Evolutionary conservation across 345 rosid species (phyloP).

Genomic region (Geranium brycei): DNA sequence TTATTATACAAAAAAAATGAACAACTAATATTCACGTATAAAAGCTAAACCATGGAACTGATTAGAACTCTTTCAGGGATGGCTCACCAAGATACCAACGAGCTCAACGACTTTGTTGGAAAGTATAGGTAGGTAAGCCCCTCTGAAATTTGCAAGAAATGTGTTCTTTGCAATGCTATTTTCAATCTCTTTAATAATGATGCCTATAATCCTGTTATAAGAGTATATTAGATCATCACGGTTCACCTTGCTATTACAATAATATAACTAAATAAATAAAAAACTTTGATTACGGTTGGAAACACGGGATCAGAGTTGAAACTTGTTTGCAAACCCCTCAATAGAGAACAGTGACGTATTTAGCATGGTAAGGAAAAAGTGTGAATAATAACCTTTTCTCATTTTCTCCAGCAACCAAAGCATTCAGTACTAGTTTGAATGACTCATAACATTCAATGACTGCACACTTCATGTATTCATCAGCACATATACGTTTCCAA

Average conservation of each 20-base stretch:
- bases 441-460: conserved; percentile 96
- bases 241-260: neutral
- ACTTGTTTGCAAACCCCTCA: neutral
- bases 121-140: conserved; percentile 60
- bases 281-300: neutral
- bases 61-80: conserved; percentile 1
- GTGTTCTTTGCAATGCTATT: conserved; percentile 74
- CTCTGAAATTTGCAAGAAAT: conserved; percentile 75
- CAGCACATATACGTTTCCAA: conserved; percentile 91
- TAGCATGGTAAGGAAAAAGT: neutral
- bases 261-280: no score
- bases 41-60: neutral
- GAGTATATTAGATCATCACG: neutral
- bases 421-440: conserved; percentile 61
- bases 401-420: conserved; percentile 77
- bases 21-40: neutral
- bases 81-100: conserved; percentile 73
- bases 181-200: conserved; percentile 82
- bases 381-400: conserved; percentile 63
- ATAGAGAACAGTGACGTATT: neutral
- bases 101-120: conserved; percentile 81
- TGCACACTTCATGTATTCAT: conserved; percentile 96
- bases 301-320: neutral
- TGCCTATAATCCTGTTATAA: conserved; percentile 63
- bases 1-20: neutral